Base-by-base conservation (phyloP, 306 rosid species). In the Vicia sativa region DNA sequence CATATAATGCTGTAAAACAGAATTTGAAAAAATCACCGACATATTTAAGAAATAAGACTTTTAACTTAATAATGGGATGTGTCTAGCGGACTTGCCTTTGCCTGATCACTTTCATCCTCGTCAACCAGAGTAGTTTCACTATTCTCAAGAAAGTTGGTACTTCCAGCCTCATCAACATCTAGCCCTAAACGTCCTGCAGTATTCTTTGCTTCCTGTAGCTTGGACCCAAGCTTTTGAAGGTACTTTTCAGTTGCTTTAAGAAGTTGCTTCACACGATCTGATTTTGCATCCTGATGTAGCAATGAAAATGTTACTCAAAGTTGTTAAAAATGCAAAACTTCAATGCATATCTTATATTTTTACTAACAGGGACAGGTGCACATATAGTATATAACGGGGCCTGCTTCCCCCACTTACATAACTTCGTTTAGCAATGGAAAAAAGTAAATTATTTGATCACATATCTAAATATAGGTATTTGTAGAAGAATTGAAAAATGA, bases 181-280 rank as follows among this genome's bases (percentile, higher is more conserved):
- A 76, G 75, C 74, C 82, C 97, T 81, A 76, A 84, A 38, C 80
- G 91, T 9, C 85, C 84, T 16, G 96, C 82, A 26, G 69, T 44
- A 69, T 92, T 12, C 80, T 95, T 95, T 45, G 99, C 99, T 79
- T 82, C 87, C 64, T 85, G 92, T 53, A 95, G 83, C 82, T 77
- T 95, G 60, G 99, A 95, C 45, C 97, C 92, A 62, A 95, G 99
- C 88, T 95, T 95, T 72, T 95, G 99, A 78, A 95, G 99, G 82
- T 95, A 95, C 73, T 88, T 91, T 76, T 95, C 99, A 1, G 99
- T 95, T 82, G 89, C 99, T 78, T 91, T 95, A 73, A 95, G 96
- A 50, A 95, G 99, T 78, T 95, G 99, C 82, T 88, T 95, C 41
- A 95, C 99, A 65, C 99, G 96, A 78, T 95, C 99, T 60, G 99